Base-by-base conservation (phyloP, 768 basidiomycete genomes). In the Psilocybe tampanensis region DNA sequence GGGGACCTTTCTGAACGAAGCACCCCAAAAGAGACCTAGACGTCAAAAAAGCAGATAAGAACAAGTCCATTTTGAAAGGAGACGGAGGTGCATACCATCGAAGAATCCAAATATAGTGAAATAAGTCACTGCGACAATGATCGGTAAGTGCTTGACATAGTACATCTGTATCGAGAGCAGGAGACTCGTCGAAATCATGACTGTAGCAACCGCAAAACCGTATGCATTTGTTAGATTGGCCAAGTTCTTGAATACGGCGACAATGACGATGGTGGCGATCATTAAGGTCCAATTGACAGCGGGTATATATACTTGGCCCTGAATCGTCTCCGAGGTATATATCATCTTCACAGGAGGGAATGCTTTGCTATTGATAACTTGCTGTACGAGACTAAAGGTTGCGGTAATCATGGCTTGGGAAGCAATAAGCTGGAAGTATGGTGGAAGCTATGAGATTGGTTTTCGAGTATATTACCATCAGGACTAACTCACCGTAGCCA, bases 341-440 rank as follows among this genome's bases (percentile, higher is more conserved):
- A 76, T 61, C 78, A 88, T 81, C 9, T 77, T 76, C 3, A 88
- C 77, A 59, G 81, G 80, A 2, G 82, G 86, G 58, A 86, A 76
- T 33, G 79, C 76, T 54, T 83, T 82, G 70, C 80, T 77, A 63
- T 84, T 85, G 60, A 89, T 80, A 45, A 89, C 72, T 68, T 89
- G 89, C 61, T 89, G 86, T 4, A 83, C 62, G 13, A 86, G 71
- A 64, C 77, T 80, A 74, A 84, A 89, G 0, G 84, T 82, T 0
- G 85, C 88, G 0, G 86, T 86, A 62, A 89, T 88, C 78, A 88
- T 78, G 8, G 87, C 84, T 69, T 86, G 84, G 4, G 85, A 86
- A 9, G 85, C 86, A 39, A 86, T 78, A 47, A 85, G 72, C 83
- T 85, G 50, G 11, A 53, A 18, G 19, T 13, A 41, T n/a, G 53